phyloP scores from a whole-genome alignment of 495 filamentous ascomycete genomes.

The Patellaria atrata region DNA sequence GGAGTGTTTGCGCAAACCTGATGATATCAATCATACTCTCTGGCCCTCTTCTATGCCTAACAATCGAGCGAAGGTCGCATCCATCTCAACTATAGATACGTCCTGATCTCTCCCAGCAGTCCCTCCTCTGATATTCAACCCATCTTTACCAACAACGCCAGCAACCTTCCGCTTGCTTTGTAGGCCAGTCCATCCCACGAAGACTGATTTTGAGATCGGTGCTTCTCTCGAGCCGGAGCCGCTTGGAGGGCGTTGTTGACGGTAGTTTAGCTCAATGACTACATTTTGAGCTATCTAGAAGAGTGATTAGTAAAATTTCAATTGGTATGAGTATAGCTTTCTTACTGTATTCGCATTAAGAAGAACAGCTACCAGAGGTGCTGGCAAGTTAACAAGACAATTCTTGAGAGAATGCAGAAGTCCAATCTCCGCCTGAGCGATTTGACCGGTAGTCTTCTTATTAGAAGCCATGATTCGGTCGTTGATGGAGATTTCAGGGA shows the following conservation, averaged over 20 bases:
- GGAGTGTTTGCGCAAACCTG: background rate
- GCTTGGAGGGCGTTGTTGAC: slow-evolving; percentile 20
- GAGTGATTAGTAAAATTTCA: background rate
- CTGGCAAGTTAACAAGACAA: slow-evolving; percentile 84
- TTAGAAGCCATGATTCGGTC: slow-evolving; percentile 16
- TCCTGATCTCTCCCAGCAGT: slow-evolving; percentile 53
- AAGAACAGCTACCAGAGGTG: slow-evolving; percentile 67
- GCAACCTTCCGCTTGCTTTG: slow-evolving; percentile 69
- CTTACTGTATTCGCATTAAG: slow-evolving; percentile 78
- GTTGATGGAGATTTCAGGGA: too few relatives aligned
- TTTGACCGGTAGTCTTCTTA: slow-evolving; percentile 41
- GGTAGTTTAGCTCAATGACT: slow-evolving; percentile 60
- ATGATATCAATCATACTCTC: slow-evolving; percentile 40
- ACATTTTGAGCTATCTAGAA: slow-evolving; percentile 81
- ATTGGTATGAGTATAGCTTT: slow-evolving; percentile 4
- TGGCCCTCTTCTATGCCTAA: slow-evolving; percentile 72
- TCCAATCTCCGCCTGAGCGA: slow-evolving; percentile 59
- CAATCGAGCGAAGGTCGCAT: slow-evolving; percentile 73
- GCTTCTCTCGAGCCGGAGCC: slow-evolving; percentile 16
- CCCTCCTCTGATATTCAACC: slow-evolving; percentile 39
- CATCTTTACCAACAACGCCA: slow-evolving; percentile 57
- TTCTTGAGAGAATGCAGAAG: slow-evolving; percentile 68
- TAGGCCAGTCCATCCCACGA: slow-evolving; percentile 94
- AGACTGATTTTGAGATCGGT: slow-evolving; percentile 53
- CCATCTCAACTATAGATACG: slow-evolving; percentile 64